These are phyloP conservation scores for Mycena galopus DNA, from an alignment of 768 basidiomycete species.

Conservation along the genomic window DNA sequence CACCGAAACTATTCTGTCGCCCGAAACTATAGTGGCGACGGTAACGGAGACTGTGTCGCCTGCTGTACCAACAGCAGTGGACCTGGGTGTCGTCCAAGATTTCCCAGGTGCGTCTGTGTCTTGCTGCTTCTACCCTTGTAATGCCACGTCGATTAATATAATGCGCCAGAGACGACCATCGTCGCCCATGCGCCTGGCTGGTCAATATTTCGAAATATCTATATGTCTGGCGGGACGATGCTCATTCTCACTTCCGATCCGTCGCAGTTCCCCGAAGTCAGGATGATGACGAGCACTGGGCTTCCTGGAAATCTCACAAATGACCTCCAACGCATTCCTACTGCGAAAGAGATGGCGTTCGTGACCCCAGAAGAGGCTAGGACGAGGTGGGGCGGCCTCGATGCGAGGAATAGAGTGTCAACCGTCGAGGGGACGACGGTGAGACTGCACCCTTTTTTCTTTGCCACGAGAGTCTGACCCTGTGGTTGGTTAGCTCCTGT, in stretches of 20 bases:
- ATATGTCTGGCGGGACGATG: constrained; percentile 49
- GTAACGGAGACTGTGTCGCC: not conserved
- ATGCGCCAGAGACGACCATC: constrained; percentile 66
- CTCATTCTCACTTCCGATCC: constrained; percentile 26
- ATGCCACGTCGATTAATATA: too few relatives aligned
- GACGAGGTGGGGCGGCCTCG: constrained; percentile 57
- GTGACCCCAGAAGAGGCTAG: constrained; percentile 62
- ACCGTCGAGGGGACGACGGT: constrained; percentile 68
- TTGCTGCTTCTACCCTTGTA: too few relatives aligned
- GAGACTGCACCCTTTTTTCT: constrained; percentile 34
- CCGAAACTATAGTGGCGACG: constrained; percentile 18
- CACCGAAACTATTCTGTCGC: too few relatives aligned
- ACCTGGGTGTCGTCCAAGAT: constrained; percentile 29
- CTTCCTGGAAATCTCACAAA: constrained; percentile 61
- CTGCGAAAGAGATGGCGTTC: constrained; percentile 60
- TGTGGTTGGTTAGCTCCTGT: constrained; percentile 40
- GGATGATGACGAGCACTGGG: constrained; percentile 67
- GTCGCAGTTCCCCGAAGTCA: constrained; percentile 45
- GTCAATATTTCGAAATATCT: constrained; percentile 87
- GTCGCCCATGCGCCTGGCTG: constrained; percentile 83
- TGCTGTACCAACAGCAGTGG: constrained; percentile 22
- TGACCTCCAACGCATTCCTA: constrained; percentile 66
- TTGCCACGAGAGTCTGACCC: not conserved
- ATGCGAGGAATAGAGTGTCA: constrained; percentile 56
- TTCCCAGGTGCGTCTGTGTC: too few relatives aligned